Evolutionary conservation across 257 asterid genomes (phyloP), one percentile per base, ranked within the genome.

Genomic region (Salvia rosmarinus): DNA sequence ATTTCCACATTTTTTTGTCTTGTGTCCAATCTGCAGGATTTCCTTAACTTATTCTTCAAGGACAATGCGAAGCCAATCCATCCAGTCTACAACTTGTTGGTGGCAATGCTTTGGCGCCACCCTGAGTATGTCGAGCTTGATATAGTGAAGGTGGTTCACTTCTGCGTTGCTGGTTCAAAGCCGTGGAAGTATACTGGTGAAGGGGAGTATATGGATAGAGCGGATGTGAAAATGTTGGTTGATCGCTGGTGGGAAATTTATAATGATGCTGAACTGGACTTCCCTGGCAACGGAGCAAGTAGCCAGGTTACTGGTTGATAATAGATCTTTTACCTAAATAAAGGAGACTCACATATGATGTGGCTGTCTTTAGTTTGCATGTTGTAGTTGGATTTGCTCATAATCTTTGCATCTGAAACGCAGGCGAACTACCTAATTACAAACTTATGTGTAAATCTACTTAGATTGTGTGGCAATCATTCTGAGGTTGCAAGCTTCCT

Each of bases 51-150:
- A 77, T 89, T 70, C 83, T 86, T 89, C 54, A 80, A 68, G 71
- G 85, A 83, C 30, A 42, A 35, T 0, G 77, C 78, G 74, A 89
- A 69, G 83, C 86, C 90, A 9, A 59, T 89, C 51, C 86, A 83
- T 0, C 78, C 72, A 3, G 54, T 46, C 3, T 89, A 89, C 90
- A 89, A 89, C 80, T 58, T 86, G 76, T 40, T 89, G 16, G 17
- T 89, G 67, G 83, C 91, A 9, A 79, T 87, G 87, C 67, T 87
- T 14, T 89, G 96, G 96, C 81, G 96, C 37, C 96, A 89, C 57
- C 94, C 96, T 0, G 89, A 89, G 75, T 79, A 71, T 55, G 78
- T 86, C 0, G 78, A 84, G 78, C 82, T 87, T 6, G 80, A 80
- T 13, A 42, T 68, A 37, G 91, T 81, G 13, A 89, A 82, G 79